Conservation (phyloP, 2,329 filamentous ascomycete genomes). For the Colletotrichum incanum region DNA sequence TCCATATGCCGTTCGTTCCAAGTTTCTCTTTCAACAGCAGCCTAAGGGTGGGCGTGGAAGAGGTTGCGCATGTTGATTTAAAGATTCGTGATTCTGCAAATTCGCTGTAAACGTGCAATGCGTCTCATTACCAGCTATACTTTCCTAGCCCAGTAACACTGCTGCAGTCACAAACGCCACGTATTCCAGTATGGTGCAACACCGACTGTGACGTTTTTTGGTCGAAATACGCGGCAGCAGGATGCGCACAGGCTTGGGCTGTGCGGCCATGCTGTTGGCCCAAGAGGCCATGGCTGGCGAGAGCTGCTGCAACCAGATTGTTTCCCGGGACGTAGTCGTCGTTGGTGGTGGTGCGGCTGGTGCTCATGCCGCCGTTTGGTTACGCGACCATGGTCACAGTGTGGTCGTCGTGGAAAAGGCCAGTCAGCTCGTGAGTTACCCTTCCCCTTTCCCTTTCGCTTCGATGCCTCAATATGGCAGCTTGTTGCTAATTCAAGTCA, state of each 20-base stretch:
- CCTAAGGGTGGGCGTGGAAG: background rate
- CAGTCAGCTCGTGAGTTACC: slow-evolving; percentile 48
- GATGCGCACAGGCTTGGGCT: background rate
- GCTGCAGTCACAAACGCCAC: background rate
- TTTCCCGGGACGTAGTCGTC: slow-evolving; percentile 49
- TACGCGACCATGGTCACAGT: slow-evolving; percentile 55
- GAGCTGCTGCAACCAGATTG: slow-evolving; percentile 17
- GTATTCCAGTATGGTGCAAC: background rate
- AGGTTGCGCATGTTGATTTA: background rate
- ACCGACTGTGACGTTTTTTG: background rate
- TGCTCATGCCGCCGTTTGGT: slow-evolving; percentile 56
- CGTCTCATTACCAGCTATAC: background rate
- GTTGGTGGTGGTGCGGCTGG: slow-evolving; percentile 61
- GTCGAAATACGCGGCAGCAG: slow-evolving; percentile 17
- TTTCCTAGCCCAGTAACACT: background rate
- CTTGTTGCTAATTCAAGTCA: background rate
- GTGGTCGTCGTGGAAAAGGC: slow-evolving; percentile 59
- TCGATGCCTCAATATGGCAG: background rate
- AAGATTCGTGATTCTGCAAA: slow-evolving; percentile 1
- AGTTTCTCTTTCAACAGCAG: no score
- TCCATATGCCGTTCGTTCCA: background rate
- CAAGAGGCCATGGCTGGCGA: background rate
- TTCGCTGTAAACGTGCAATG: background rate
- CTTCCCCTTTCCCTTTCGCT: background rate
- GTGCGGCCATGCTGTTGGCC: background rate